Base-by-base conservation (phyloP, 176 grass and related monocot genomes). In the Poa pratensis region DNA sequence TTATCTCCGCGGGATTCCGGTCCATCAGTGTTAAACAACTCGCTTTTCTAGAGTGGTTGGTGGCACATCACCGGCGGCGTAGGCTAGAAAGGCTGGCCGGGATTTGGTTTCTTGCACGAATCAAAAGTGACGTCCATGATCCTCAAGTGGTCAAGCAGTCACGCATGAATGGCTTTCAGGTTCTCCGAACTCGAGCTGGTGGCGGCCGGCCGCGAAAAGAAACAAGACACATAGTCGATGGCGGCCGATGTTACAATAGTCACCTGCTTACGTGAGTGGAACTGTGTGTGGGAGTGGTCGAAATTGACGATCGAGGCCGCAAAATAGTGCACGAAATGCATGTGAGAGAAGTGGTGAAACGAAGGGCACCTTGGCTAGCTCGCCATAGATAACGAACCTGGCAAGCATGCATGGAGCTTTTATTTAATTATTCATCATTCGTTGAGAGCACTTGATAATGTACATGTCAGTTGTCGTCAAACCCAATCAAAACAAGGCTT, bases 161-260 rank as follows among this genome's bases (percentile, higher is more conserved):
- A 42, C 6, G 64, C 43, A 35, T 11, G 37, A 37, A 30, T 77
- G 83, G 85, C 88, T 89, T 69, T 81, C 70, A 43, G 75, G 9
- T 42, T n/a, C 49, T 76, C n/a, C 15, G 63, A 16, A 19, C 66
- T 4, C 66, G 35, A 70, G 22, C 67, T 65, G 68, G 43, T 27
- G 58, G 40, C 7, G 58, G 40, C 7, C 76, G 51, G 76, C 58
- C 59, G 10, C 20, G 67, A 14, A 22, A 71, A 45, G 39, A 45
- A 45, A 45, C 20, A n/a, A n/a, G 39, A 71, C 68, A 42, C 37
- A 12, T n/a, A 20, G 68, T 19, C 37, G 37, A 45, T 10, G 68
- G 68, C 59, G 19, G 76, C 59, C 77, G 11, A 5, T 32, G 18
- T 19, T 35, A 78, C 54, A 28, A 34, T 53, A 71, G 10, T n/a